Conservation (phyloP, 306 rosid species). For the Prosopis cineraria region DNA sequence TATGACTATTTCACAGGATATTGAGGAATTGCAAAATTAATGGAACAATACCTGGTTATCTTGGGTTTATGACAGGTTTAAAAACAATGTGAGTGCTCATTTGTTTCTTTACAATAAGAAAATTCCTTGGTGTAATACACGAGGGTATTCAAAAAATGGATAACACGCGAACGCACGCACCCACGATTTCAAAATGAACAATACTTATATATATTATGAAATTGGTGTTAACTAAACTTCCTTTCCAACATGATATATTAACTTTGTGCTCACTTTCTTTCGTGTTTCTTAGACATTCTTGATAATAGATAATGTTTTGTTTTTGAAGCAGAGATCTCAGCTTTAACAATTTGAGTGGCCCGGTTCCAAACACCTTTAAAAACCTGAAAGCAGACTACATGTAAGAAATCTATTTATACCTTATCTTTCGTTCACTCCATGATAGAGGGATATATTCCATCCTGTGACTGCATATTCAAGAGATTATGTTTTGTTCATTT, state of each 20-base stretch:
- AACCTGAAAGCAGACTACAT: constrained; percentile 17
- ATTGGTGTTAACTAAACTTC: too few relatives aligned
- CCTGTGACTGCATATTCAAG: background rate
- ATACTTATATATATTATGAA: too few relatives aligned
- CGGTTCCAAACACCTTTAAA: constrained; percentile 35
- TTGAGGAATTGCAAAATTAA: constrained; percentile 79
- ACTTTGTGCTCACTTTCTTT: background rate
- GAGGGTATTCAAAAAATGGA: too few relatives aligned
- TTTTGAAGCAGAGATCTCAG: constrained; percentile 62
- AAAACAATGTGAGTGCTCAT: constrained; percentile 32
- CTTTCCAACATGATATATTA: background rate
- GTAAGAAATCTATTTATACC: constrained; percentile 38
- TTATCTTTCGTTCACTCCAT: background rate
- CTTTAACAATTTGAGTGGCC: constrained; percentile 50
- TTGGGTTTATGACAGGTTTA: constrained; percentile 34
- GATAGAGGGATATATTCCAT: background rate
- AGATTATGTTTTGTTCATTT: background rate
- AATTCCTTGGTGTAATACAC: too few relatives aligned
- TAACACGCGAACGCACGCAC: too few relatives aligned
- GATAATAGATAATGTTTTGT: background rate
- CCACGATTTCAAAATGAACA: too few relatives aligned
- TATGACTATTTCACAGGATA: constrained; percentile 51
- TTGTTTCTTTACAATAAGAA: background rate
- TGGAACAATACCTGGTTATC: constrained; percentile 43
- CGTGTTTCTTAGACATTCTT: background rate